Percentiles rank a stretch among this genome's conserved stretches.
Evolutionary conservation across 768 basidiomycete species (phyloP).

Genomic region (Nevesoporus exiguus): DNA sequence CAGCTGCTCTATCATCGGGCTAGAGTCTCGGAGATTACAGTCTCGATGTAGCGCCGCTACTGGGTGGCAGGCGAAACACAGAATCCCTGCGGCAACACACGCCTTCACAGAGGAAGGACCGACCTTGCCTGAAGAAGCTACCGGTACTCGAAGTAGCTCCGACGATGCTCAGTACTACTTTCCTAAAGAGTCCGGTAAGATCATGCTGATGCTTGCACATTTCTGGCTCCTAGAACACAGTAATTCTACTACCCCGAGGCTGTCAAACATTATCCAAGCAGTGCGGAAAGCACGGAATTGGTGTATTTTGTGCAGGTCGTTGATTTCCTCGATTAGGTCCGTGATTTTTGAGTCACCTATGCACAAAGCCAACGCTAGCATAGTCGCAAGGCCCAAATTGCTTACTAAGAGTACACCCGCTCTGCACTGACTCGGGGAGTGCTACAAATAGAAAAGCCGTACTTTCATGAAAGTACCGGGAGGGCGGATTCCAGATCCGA

Average conservation of each 20-base stretch:
- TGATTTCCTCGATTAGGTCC: conserved; percentile 58
- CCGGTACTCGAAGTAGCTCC: neutral
- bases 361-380: neutral
- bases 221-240: neutral
- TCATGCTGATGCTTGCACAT: neutral
- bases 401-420: conserved; percentile 55
- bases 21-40: neutral
- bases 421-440: conserved; percentile 75
- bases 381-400: neutral
- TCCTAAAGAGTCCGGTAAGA: neutral
- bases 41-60: neutral
- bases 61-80: neutral
- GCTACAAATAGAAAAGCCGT: conserved; percentile 45
- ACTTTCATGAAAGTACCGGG: no score
- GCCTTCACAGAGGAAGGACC: neutral
- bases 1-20: neutral
- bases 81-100: neutral
- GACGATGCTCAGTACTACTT: neutral
- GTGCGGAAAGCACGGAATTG: conserved; percentile 68
- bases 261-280: conserved; percentile 49
- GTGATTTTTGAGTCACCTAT: conserved; percentile 58
- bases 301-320: conserved; percentile 55
- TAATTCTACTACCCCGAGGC: conserved; percentile 1
- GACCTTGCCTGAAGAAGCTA: conserved; percentile 13
- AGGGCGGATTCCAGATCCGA: no score